Base-by-base conservation (phyloP, 2,329 filamentous ascomycete species). In the Sclerotiophoma versabilis region DNA sequence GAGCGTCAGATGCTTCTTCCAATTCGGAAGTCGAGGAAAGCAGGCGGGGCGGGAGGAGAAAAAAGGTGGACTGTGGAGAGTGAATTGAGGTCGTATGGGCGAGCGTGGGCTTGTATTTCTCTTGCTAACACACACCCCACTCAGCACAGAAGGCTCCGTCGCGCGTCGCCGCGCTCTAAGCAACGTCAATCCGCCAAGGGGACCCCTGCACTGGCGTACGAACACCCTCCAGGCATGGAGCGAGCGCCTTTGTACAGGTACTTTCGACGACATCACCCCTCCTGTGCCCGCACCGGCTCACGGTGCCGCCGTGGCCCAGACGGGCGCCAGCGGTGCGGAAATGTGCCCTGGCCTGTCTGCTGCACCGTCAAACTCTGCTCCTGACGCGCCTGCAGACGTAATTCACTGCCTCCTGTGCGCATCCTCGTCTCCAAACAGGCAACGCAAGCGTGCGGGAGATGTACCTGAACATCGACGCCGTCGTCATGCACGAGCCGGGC, bases 391-490 rank as follows among this genome's bases (percentile, higher is more conserved):
- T 15, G 14, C 6, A 15, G 19, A 15, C 30, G 23, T 10, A 26
- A 8, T 11, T 25, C n/a, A n/a, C 32, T 2, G 26, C 8, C 19
- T 30, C 22, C 32, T 38, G 41, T 36, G 46, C 32, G 25, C 48
- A 20, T 45, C 33, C 15, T 37, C 39, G 15, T 41, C 44, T 50
- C 47, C 43, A 49, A 44, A 46, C 37, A 22, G 36, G 39, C 42
- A 52, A 38, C 20, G 42, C 55, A 51, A 58, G 49, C 41, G 51
- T 48, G 47, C 68, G 65, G 67, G 67, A 67, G 66, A 70, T 69
- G 69, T 65, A 64, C 69, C 62, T 66, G 63, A 63, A 62, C 62
- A 54, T 62, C 60, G 45, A 43, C 56, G 58, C 60, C 58, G 51
- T 62, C 60, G 37, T 33, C 39, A 54, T 51, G 62, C 62, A 60